Conservation (phyloP, 2,329 filamentous ascomycete genomes). For the Nemania abortiva region DNA sequence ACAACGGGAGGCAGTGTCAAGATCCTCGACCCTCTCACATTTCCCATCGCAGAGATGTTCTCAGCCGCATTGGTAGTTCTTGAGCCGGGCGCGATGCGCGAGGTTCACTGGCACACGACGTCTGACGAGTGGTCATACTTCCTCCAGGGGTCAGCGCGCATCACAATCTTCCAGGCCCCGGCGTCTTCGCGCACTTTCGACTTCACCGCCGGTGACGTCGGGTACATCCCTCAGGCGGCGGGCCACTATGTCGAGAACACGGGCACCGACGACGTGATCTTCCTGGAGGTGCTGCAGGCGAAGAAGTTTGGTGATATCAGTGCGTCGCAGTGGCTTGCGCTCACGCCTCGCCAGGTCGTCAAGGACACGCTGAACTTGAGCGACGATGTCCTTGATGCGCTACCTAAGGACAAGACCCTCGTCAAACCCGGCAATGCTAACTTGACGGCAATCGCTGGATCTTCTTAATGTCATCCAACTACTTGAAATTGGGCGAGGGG, state of each 20-base stretch:
- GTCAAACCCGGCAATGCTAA: conserved; percentile 57
- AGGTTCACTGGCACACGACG: conserved; percentile 73
- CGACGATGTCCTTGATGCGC: conserved; percentile 52
- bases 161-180: conserved; percentile 68
- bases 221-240: conserved; percentile 66
- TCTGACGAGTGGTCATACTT: conserved; percentile 73
- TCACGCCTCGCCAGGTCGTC: conserved; percentile 69
- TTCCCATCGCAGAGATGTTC: conserved; percentile 67
- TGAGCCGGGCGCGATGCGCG: conserved; percentile 72
- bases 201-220: conserved; percentile 70
- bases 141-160: conserved; percentile 65
- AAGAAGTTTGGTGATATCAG: conserved; percentile 65
- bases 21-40: conserved; percentile 68
- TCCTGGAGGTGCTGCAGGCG: conserved; percentile 70
- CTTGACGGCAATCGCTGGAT: conserved; percentile 49
- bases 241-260: conserved; percentile 73
- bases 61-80: conserved; percentile 68
- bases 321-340: conserved; percentile 68
- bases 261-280: conserved; percentile 67
- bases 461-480: conserved; percentile 7
- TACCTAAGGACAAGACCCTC: conserved; percentile 58
- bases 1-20: conserved; percentile 70
- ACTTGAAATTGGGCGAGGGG: neutral
- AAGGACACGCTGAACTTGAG: conserved; percentile 64
- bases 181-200: conserved; percentile 66